phyloP scores from a whole-genome alignment of 1,139 yeast genomes.

The Arxiozyma slooffiae region DNA sequence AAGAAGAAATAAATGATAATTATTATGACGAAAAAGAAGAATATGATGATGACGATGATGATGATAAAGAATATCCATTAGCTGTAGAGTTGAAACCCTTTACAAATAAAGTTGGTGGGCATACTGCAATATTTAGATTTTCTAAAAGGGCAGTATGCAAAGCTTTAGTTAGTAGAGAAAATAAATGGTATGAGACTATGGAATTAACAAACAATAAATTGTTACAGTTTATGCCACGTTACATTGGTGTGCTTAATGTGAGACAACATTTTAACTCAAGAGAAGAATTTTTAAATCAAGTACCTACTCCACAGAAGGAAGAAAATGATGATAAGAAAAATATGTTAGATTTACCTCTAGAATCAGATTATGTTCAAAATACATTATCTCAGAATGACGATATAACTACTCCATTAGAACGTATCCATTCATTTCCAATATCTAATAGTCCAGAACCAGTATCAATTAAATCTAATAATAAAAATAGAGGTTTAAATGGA shows the following conservation, averaged over 20 bases:
- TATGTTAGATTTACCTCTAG: constrained; percentile 3
- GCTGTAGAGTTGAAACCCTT: constrained; percentile 84
- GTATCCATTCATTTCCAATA: constrained; percentile 16
- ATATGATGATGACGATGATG: constrained; percentile 15
- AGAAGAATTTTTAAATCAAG: constrained; percentile 17
- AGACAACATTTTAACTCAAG: constrained; percentile 42
- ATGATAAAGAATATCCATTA: constrained; percentile 42
- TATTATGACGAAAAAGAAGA: constrained; percentile 3
- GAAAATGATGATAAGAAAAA: neutral
- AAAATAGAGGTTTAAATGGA: constrained; percentile 2
- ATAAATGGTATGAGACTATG: constrained; percentile 81
- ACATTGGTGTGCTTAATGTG: constrained; percentile 88
- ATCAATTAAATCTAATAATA: constrained; percentile 6
- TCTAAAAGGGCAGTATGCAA: constrained; percentile 93
- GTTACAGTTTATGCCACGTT: constrained; percentile 78
- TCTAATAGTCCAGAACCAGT: constrained; percentile 3
- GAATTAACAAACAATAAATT: constrained; percentile 70
- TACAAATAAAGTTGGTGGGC: constrained; percentile 94
- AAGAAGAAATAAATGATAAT: neutral
- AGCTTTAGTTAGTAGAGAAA: constrained; percentile 81
- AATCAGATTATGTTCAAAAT: constrained; percentile 3
- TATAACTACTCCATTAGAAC: constrained; percentile 12
- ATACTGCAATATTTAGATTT: constrained; percentile 89
- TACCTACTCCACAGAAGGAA: constrained; percentile 1
- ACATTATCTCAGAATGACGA: neutral